Base-by-base conservation (phyloP, 2,329 filamentous ascomycete genomes). In the Pestalotiopsis sp. region DNA sequence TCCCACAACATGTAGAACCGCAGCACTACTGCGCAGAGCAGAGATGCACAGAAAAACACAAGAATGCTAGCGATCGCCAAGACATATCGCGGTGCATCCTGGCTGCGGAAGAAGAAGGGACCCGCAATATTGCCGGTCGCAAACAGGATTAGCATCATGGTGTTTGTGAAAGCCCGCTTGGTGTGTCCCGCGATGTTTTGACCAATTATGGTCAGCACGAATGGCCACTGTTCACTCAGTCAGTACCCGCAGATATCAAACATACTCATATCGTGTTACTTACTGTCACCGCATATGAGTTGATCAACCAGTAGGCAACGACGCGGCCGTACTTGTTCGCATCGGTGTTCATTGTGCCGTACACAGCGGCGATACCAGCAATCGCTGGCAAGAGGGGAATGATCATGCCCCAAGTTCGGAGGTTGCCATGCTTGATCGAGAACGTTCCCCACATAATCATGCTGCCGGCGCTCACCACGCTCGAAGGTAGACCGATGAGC, bases 301-400 rank as follows among this genome's bases (percentile, higher is more conserved):
- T 75, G 66, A 75, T 73, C 1, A 75, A 66, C 86, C 87, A 89
- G 4, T 89, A 81, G 0, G 84, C 86, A 2, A 89, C 87, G 1
- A 90, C 77, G 0, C 86, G 79, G 1, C 86, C 86, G 86, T 87
- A 89, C 77, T 86, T 87, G 61, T 74, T 76, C 13, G 73, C 73
- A 17, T 63, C 72, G 14, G 74, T 73, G 60, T 73, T 65, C 67
- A 74, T 73, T 2, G 74, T 76, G 12, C 63, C 73, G 38, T 75
- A 75, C 11, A 75, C 70, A n/a, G 72, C 70, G 11, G 73, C 69
- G 45, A 75, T 74, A 5, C 73, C 73, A 5, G 73, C 74, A 59
- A 77, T 76, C 14, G 75, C 74, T 5, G 73, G 72, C 5, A 76
- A 61, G 25, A 76, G 68, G 0, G 74, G 74, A n/a, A 76, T 41